phyloP scores from a whole-genome alignment of 2,329 filamentous ascomycete genomes.

The Microcyclospora pomicola region DNA sequence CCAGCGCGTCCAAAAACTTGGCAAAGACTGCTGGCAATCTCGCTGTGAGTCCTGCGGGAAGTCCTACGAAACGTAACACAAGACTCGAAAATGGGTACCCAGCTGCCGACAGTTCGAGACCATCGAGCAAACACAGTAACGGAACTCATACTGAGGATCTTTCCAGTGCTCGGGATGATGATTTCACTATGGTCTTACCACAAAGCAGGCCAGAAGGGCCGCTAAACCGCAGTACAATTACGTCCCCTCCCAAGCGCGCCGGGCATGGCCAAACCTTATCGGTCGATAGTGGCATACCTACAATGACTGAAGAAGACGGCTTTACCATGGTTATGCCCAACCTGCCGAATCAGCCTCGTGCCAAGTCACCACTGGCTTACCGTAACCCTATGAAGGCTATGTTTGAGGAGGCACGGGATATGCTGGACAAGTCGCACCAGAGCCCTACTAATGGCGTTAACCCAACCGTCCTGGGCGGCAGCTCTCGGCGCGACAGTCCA shows the following conservation, averaged over 20 bases:
- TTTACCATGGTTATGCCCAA: conserved; percentile 39
- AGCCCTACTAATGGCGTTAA: conserved; percentile 2
- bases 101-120: conserved; percentile 11
- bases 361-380: conserved; percentile 17
- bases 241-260: conserved; percentile 22
- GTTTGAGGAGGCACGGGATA: conserved; percentile 20
- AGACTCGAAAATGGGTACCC: conserved; percentile 9
- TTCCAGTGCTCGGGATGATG: conserved; percentile 25
- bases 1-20: conserved; percentile 15
- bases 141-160: conserved; percentile 10
- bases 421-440: conserved; percentile 6
- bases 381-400: conserved; percentile 20
- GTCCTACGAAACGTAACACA: conserved; percentile 17
- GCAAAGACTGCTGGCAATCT: conserved; percentile 9
- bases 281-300: conserved; percentile 26
- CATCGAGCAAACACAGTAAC: conserved; percentile 21
- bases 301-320: conserved; percentile 27
- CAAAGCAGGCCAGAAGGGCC: conserved; percentile 19
- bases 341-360: conserved; percentile 12
- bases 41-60: conserved; percentile 18
- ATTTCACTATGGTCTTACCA: conserved; percentile 35
- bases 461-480: conserved; percentile 2
- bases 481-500: conserved; percentile 8
- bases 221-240: conserved; percentile 18
- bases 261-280: conserved; percentile 26